Evolutionary conservation across 495 filamentous ascomycete species (phyloP).

Genomic region (Clohesyomyces aquaticus): DNA sequence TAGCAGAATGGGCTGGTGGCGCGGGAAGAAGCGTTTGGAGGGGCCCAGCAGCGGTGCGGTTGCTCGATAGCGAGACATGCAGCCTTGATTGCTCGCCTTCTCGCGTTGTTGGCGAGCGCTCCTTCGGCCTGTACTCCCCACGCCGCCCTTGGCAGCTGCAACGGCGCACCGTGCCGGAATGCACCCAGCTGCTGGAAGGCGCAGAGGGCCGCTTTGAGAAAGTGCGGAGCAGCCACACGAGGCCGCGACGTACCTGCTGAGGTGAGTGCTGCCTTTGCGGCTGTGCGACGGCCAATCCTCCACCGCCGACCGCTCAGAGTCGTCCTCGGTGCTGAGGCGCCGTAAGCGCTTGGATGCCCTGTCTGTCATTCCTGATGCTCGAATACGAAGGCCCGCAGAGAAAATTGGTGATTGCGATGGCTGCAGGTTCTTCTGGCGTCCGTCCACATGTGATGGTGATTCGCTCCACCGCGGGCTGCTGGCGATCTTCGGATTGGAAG

Average conservation of each 20-base stretch:
- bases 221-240: no score
- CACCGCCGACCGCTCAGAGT: conserved; percentile 46
- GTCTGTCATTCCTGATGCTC: conserved; percentile 19
- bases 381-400: conserved; percentile 1
- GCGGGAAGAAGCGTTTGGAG: conserved; percentile 12
- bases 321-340: conserved; percentile 53
- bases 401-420: conserved; percentile 14
- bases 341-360: conserved; percentile 50
- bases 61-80: conserved; percentile 16
- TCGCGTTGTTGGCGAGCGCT: conserved; percentile 24
- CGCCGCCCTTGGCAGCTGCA: conserved; percentile 22
- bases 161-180: not conserved
- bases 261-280: conserved; percentile 17
- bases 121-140: conserved; percentile 23
- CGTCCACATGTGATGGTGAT: conserved; percentile 24
- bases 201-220: conserved; percentile 17
- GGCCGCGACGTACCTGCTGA: conserved; percentile 39
- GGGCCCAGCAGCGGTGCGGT: conserved; percentile 1
- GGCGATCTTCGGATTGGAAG: conserved; percentile 6
- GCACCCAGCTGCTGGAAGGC: not conserved
- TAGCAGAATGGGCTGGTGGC: conserved; percentile 11
- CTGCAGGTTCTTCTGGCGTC: conserved; percentile 6
- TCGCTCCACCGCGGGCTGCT: conserved; percentile 14
- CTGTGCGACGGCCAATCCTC: conserved; percentile 43
- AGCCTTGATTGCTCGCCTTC: conserved; percentile 12